Conservation (phyloP, 192 early-diverging fungal species). For the Endogone sp. region DNA sequence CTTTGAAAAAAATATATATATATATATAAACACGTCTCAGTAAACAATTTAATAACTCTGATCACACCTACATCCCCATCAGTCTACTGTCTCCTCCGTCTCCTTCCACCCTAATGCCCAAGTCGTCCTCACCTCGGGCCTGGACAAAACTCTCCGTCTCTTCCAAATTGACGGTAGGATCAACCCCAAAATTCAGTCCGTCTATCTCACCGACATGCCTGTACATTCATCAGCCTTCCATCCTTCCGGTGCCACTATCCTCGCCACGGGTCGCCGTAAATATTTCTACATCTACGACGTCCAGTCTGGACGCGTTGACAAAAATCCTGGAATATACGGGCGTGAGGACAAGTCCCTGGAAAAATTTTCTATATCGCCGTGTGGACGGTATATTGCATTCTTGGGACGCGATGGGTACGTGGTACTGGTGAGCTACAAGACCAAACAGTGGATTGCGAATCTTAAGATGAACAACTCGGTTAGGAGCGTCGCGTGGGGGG, state of each 20-base stretch:
- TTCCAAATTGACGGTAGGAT: slow-evolving; percentile 92
- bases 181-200: slow-evolving; percentile 88
- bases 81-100: slow-evolving; percentile 62
- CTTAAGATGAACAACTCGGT: slow-evolving; percentile 89
- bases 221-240: slow-evolving; percentile 76
- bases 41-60: slow-evolving; percentile 15
- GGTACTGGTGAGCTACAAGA: slow-evolving; percentile 66
- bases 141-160: slow-evolving; percentile 83
- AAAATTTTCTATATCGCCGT: slow-evolving; percentile 62
- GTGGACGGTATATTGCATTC: slow-evolving; percentile 75
- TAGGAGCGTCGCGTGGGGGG: slow-evolving; percentile 68
- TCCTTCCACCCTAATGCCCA: slow-evolving; percentile 89
- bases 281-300: slow-evolving; percentile 86
- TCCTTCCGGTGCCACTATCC: slow-evolving; percentile 66
- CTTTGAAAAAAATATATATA: slow-evolving; percentile 3
- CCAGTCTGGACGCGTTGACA: slow-evolving; percentile 66
- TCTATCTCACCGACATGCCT: slow-evolving; percentile 87
- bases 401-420: slow-evolving; percentile 79
- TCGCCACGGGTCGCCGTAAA: slow-evolving; percentile 74
- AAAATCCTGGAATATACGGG: slow-evolving; percentile 70
- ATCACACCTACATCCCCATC: slow-evolving; percentile 9
- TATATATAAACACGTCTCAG: neutral
- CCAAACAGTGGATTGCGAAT: slow-evolving; percentile 86
- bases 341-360: slow-evolving; percentile 71
- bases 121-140: slow-evolving; percentile 83